phyloP scores from a whole-genome alignment of 768 basidiomycete genomes.

The Lactarius psammicola region DNA sequence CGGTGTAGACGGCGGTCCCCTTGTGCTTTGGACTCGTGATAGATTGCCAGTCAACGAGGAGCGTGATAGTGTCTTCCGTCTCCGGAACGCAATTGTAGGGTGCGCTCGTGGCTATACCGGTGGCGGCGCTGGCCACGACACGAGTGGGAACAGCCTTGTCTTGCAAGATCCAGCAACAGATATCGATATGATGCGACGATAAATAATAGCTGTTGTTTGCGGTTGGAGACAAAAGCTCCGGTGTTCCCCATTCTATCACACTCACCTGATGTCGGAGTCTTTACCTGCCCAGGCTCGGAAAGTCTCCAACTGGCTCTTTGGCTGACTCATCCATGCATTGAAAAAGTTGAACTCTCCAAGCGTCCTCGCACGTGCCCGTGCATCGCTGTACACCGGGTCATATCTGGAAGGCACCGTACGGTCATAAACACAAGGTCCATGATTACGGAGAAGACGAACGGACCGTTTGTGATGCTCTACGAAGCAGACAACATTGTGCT shows the following conservation, averaged over 20 bases:
- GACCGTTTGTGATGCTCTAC: constrained; percentile 94
- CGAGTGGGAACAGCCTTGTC: constrained; percentile 74
- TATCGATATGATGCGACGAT: constrained; percentile 92
- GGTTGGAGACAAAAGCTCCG: background rate
- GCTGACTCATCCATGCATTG: constrained; percentile 97
- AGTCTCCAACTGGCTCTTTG: constrained; percentile 91
- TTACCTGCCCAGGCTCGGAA: constrained; percentile 95
- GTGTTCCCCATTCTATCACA: background rate
- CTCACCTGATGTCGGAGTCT: constrained; percentile 85
- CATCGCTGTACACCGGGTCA: constrained; percentile 93
- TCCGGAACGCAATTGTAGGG: constrained; percentile 83
- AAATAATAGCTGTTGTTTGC: constrained; percentile 72
- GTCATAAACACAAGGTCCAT: background rate
- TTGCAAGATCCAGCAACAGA: constrained; percentile 82
- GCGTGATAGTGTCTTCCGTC: constrained; percentile 94
- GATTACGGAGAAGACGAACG: constrained; percentile 23
- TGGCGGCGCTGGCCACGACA: constrained; percentile 87
- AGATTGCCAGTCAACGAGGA: constrained; percentile 92
- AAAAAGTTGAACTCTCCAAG: constrained; percentile 95
- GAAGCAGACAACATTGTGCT: constrained; percentile 81
- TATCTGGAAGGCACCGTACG: constrained; percentile 45
- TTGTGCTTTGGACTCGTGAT: constrained; percentile 67
- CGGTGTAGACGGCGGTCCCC: constrained; percentile 90
- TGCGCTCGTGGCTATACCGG: constrained; percentile 86
- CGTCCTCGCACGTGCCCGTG: constrained; percentile 67